These are phyloP conservation scores for Tubosaeta brunneosetosa DNA, from an alignment of 768 basidiomycete species.

Conservation along the genomic window DNA sequence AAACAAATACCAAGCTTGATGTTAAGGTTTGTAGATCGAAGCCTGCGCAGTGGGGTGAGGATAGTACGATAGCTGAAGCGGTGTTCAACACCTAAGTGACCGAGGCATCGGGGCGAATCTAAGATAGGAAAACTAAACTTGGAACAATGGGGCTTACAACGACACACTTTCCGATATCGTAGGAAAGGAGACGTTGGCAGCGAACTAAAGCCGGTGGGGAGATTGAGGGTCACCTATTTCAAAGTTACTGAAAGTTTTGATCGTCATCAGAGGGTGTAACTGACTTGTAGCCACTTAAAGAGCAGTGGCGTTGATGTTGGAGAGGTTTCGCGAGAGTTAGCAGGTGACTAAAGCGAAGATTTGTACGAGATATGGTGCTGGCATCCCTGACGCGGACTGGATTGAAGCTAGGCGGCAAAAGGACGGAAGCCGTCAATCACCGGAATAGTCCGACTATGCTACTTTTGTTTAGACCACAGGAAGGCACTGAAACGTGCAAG, in stretches of 20 bases:
- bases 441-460: slow-evolving; percentile 8
- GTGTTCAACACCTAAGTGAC: not conserved
- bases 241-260: not conserved
- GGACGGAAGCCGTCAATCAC: slow-evolving; percentile 17
- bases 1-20: slow-evolving; percentile 4
- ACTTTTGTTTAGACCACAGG: slow-evolving; percentile 10
- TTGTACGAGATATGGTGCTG: not conserved
- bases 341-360: not conserved
- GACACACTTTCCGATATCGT: not conserved
- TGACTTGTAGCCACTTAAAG: slow-evolving; percentile 9
- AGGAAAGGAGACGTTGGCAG: not conserved
- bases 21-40: not conserved
- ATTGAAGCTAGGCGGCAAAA: slow-evolving; percentile 9
- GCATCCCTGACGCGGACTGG: not conserved
- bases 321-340: not conserved
- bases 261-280: not conserved
- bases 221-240: not conserved
- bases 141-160: not conserved
- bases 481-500: not conserved
- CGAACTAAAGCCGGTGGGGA: not conserved
- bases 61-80: not conserved
- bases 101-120: not conserved
- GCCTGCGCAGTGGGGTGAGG: not conserved
- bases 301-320: not conserved
- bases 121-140: not conserved